Base-by-base conservation (phyloP, 2,329 filamentous ascomycete genomes). In the Magnaporthiopsis poae region DNA sequence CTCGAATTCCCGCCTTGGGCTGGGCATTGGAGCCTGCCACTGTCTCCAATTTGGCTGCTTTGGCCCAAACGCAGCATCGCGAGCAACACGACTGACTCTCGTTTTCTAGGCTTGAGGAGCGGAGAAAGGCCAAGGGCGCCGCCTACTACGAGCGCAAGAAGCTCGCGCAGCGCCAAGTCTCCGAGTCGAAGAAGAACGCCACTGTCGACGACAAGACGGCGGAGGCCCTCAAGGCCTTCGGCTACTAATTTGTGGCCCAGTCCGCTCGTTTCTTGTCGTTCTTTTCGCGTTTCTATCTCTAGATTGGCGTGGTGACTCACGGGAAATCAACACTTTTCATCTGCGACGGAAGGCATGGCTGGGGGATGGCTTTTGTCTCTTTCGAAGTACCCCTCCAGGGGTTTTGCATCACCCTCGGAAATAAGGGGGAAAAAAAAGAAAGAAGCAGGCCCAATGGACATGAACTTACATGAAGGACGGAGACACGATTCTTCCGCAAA, bases 81-180 rank as follows among this genome's bases (percentile, higher is more conserved):
- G 70, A 59, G 69, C 69, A 59, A 67, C 7, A 2, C 46, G 21
- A 25, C 46, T 56, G 21, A 56, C 46, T 25, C n/a, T 21, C 8
- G n/a, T 60, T 62, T 65, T 68, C 74, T 77, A 98, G 95, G 84
- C 88, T 99, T 78, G 95, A 99, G 88, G 95, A 99, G 88, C 89
- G 94, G 84, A 91, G 95, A 87, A 99, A 99, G 88, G 94, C 96
- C 82, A 99, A 98, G 92, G 90, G 92, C 78, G 88, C 90, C 75
- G 95, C 95, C 80, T 99, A 97, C 90, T 98, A 98, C 88, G 93
- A 96, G 88, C 92, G 93, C 88, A 99, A 98, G 95, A 96, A 96
- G 92, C 88, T 92, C 74, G 90, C 90, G 75, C 87, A 90, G 80
- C 91, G 90, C 87, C 91, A 96, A 85, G 84, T 97, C 75, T 85